Evolutionary conservation across 1,139 yeast species (phyloP).

Genomic region (Wickerhamomyces sp.): DNA sequence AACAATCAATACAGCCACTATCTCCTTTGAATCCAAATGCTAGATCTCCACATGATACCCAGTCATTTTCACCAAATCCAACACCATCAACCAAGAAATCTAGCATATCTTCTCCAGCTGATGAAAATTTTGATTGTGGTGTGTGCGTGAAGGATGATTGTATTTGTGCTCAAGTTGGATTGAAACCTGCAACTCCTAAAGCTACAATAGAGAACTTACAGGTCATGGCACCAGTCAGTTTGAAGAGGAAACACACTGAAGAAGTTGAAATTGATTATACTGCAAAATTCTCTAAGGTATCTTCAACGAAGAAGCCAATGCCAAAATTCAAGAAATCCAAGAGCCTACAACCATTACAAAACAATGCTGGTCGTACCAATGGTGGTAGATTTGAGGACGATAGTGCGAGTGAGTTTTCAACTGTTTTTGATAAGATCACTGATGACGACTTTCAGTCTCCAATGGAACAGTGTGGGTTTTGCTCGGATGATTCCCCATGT

Average conservation of each 20-base stretch:
- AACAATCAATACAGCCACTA: conserved; percentile 7
- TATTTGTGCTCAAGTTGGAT: conserved; percentile 62
- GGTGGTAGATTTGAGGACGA: conserved; percentile 5
- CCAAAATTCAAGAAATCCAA: conserved; percentile 21
- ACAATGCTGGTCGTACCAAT: too few relatives aligned
- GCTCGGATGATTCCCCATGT: conserved; percentile 89
- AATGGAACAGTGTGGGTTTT: conserved; percentile 84
- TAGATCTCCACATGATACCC: conserved; percentile 9
- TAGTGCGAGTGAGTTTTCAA: conserved; percentile 20
- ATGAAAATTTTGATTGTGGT: conserved; percentile 45
- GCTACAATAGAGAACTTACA: conserved; percentile 32
- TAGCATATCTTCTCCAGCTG: conserved; percentile 6
- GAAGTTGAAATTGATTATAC: conserved; percentile 52
- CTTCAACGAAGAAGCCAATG: conserved; percentile 16
- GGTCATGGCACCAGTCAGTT: conserved; percentile 60
- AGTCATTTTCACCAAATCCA: conserved; percentile 15
- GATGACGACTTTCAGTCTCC: conserved; percentile 37
- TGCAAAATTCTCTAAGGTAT: conserved; percentile 31
- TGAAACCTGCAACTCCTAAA: conserved; percentile 28
- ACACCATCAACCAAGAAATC: conserved; percentile 16
- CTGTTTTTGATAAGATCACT: conserved; percentile 28
- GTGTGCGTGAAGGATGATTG: conserved; percentile 68
- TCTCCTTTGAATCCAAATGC: conserved; percentile 6
- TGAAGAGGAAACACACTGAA: conserved; percentile 32
- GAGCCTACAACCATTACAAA: conserved; percentile 5